Conservation (phyloP, 805 yeast species). For the Suhomyces sp. region DNA sequence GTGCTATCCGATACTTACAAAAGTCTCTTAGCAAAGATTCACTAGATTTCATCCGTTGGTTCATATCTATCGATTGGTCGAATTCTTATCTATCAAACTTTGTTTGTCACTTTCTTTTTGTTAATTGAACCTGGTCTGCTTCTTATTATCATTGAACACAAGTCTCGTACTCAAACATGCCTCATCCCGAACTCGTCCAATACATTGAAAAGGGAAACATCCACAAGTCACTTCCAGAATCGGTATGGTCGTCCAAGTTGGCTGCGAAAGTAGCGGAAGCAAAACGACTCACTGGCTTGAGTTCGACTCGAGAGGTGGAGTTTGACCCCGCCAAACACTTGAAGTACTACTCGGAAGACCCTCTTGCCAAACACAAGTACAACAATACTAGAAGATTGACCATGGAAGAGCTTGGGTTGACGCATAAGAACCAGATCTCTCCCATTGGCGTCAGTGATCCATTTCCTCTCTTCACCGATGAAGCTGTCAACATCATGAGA, state of each 20-base stretch:
- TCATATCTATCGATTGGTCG: background rate
- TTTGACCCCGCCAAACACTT: conserved; percentile 39
- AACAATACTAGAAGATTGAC: conserved; percentile 31
- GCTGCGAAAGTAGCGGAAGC: conserved; percentile 27
- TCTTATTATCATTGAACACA: background rate
- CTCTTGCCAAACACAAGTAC: conserved; percentile 17
- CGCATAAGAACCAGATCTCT: conserved; percentile 48
- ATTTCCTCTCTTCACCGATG: conserved; percentile 60
- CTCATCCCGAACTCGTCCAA: conserved; percentile 10
- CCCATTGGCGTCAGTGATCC: conserved; percentile 59
- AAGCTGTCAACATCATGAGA: conserved; percentile 59
- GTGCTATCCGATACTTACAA: too few species aligned
- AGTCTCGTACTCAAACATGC: background rate
- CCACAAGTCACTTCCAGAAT: conserved; percentile 33
- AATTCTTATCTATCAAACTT: too few species aligned
- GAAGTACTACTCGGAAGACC: conserved; percentile 23
- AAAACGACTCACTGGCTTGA: conserved; percentile 10
- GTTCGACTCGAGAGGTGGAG: conserved; percentile 5
- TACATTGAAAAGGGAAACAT: conserved; percentile 31
- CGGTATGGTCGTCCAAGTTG: conserved; percentile 32
- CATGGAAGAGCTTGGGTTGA: conserved; percentile 51
- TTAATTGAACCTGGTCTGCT: background rate
- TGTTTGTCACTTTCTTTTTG: too few species aligned
- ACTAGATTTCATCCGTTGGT: background rate
- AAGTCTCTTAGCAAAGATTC: background rate